These are phyloP conservation scores for Hibiscus trionum DNA, from an alignment of 345 rosid species.

Conservation along the genomic window DNA sequence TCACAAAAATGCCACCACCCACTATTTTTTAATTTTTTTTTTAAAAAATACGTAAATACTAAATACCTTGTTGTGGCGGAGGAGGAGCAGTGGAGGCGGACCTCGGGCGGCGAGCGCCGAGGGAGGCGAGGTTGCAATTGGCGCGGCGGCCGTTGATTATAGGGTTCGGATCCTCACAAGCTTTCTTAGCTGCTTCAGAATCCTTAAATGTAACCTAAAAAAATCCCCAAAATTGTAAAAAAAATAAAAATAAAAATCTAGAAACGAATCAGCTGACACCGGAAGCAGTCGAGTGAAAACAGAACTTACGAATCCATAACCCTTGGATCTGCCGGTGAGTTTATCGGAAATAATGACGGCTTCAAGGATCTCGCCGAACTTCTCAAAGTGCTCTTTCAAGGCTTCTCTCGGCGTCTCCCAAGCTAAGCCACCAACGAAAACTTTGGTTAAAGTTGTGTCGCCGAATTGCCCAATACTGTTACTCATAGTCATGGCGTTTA, in stretches of 20 bases:
- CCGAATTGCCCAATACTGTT: conserved; percentile 56
- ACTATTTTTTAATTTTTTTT: background rate
- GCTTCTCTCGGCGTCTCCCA: conserved; percentile 94
- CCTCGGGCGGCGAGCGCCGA: conserved; percentile 78
- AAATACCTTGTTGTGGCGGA: conserved; percentile 50
- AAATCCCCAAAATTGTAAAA: background rate
- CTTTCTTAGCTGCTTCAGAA: conserved; percentile 68
- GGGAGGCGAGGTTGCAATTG: conserved; percentile 90
- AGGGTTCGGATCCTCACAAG: conserved; percentile 86
- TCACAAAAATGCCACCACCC: conserved; percentile 15
- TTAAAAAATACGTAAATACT: background rate
- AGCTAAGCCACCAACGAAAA: conserved; percentile 92
- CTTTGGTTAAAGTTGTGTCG: conserved; percentile 90
- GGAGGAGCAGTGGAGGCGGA: conserved; percentile 33
- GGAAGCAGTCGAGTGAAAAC: background rate
- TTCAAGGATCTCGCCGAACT: conserved; percentile 85
- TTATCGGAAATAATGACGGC: conserved; percentile 92
- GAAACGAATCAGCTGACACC: background rate
- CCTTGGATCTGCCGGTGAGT: conserved; percentile 92
- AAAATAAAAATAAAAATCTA: background rate
- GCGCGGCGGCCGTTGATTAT: conserved; percentile 91
- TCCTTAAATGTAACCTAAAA: conserved; percentile 89
- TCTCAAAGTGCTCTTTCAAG: conserved; percentile 77
- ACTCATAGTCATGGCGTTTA: conserved; percentile 37
- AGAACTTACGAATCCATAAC: conserved; percentile 84